phyloP scores from a whole-genome alignment of 2,329 filamentous ascomycete species.

The Didymella pinodella region DNA sequence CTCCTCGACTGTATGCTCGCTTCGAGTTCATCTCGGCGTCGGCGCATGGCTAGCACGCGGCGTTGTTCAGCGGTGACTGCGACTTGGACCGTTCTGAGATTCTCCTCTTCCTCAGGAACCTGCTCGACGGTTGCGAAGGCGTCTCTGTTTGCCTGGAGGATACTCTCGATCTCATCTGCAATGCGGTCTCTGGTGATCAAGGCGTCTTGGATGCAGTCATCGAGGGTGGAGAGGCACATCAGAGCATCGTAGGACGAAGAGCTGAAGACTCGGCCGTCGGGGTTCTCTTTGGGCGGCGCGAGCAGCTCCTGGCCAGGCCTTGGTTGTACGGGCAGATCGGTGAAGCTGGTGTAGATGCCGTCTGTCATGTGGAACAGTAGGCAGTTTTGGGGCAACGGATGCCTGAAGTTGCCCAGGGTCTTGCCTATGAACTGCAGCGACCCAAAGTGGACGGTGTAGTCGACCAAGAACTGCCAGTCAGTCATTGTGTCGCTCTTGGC shows the following conservation, averaged over 20 bases:
- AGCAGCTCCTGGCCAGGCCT: constrained; percentile 39
- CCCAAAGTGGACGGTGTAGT: constrained; percentile 74
- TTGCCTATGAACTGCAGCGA: constrained; percentile 81
- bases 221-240: constrained; percentile 86
- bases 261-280: constrained; percentile 60
- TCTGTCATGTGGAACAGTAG: constrained; percentile 86
- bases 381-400: constrained; percentile 80
- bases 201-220: constrained; percentile 90
- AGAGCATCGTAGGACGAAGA: constrained; percentile 87
- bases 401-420: constrained; percentile 65
- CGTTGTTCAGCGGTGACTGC: constrained; percentile 71
- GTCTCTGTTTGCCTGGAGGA: constrained; percentile 51
- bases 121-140: constrained; percentile 48
- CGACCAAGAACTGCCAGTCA: constrained; percentile 71
- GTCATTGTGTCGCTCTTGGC: constrained; percentile 64
- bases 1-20: constrained; percentile 71
- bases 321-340: constrained; percentile 66
- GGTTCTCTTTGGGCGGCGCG: constrained; percentile 48
- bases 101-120: constrained; percentile 56
- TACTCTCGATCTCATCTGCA: constrained; percentile 75
- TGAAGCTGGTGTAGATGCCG: constrained; percentile 80
- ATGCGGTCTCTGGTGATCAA: constrained; percentile 77
- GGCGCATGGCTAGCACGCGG: constrained; percentile 67
- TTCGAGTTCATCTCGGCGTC: constrained; percentile 71
- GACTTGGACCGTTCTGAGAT: constrained; percentile 55